A percentile compares a stretch with the other conserved stretches of the same genome.
These are phyloP conservation scores for Phoma sp. DNA, from an alignment of 2,329 filamentous ascomycete genomes.

Conservation along the genomic window DNA sequence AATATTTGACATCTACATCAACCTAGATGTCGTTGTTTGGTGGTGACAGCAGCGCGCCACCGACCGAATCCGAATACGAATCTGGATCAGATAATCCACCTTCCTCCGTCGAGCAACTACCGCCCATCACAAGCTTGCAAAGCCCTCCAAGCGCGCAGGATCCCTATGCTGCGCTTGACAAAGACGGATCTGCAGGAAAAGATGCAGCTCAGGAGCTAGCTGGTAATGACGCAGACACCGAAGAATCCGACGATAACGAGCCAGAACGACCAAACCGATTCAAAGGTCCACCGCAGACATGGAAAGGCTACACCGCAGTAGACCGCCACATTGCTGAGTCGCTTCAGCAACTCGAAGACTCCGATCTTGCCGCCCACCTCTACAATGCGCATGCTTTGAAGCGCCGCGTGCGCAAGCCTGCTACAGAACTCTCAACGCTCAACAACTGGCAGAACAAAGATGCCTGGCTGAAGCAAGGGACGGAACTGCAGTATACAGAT, in stretches of 20 bases:
- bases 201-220: background rate
- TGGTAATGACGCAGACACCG: slow-evolving; percentile 22
- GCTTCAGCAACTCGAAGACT: slow-evolving; percentile 68
- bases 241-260: slow-evolving; percentile 23
- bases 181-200: background rate
- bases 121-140: slow-evolving; percentile 6
- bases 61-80: slow-evolving; percentile 22
- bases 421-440: slow-evolving; percentile 20
- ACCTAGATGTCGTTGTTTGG: slow-evolving; percentile 50
- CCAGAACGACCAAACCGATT: slow-evolving; percentile 70
- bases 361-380: slow-evolving; percentile 77
- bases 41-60: slow-evolving; percentile 33
- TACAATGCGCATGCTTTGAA: slow-evolving; percentile 80
- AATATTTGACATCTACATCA: slow-evolving; percentile 25
- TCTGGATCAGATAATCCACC: slow-evolving; percentile 18
- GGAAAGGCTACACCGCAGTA: slow-evolving; percentile 67
- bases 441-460: slow-evolving; percentile 51
- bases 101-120: slow-evolving; percentile 13
- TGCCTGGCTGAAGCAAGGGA: slow-evolving; percentile 47
- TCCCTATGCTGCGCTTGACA: slow-evolving; percentile 1
- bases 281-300: slow-evolving; percentile 71
- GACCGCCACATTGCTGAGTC: slow-evolving; percentile 70
- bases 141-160: slow-evolving; percentile 24
- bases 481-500: slow-evolving; percentile 38
- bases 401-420: slow-evolving; percentile 47